phyloP scores from a whole-genome alignment of 2,329 filamentous ascomycete genomes.

The Calonectria hawksworthii region DNA sequence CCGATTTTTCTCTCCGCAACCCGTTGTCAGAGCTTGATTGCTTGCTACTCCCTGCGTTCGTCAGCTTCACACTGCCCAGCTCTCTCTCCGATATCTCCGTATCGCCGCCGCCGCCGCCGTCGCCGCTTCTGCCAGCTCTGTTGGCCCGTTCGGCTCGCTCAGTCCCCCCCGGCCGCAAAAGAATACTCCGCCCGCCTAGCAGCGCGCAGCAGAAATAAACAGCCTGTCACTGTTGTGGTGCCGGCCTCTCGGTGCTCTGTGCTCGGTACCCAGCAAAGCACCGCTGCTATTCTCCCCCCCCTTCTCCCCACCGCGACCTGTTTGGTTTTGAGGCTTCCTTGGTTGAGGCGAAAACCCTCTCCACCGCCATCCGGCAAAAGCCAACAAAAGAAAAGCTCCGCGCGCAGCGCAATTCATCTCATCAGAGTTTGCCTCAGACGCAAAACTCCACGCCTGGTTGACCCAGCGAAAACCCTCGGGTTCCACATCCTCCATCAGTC shows the following conservation, averaged over 20 bases:
- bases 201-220: slow-evolving; percentile 13
- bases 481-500: slow-evolving; percentile 40
- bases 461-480: slow-evolving; percentile 45
- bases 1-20: not conserved
- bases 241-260: slow-evolving; percentile 3
- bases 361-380: slow-evolving; percentile 24
- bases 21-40: not conserved
- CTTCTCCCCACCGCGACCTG: slow-evolving; percentile 8
- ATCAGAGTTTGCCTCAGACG: slow-evolving; percentile 45
- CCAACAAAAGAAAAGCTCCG: slow-evolving; percentile 22
- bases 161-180: slow-evolving; percentile 20
- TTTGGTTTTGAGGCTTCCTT: slow-evolving; percentile 19
- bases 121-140: slow-evolving; percentile 15
- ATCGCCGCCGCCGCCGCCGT: slow-evolving; percentile 27
- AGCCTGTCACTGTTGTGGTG: slow-evolving; percentile 12
- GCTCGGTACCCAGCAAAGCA: not conserved
- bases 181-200: slow-evolving; percentile 18
- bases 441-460: slow-evolving; percentile 35
- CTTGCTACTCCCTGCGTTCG: not conserved
- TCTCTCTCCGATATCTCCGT: slow-evolving; percentile 34
- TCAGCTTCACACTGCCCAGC: slow-evolving; percentile 16
- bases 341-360: slow-evolving; percentile 17
- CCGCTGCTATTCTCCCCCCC: not conserved
- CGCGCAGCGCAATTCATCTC: slow-evolving; percentile 28
- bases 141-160: slow-evolving; percentile 23